Evolutionary conservation across 345 rosid genomes (phyloP).

Genomic region (Brassica rapa): DNA sequence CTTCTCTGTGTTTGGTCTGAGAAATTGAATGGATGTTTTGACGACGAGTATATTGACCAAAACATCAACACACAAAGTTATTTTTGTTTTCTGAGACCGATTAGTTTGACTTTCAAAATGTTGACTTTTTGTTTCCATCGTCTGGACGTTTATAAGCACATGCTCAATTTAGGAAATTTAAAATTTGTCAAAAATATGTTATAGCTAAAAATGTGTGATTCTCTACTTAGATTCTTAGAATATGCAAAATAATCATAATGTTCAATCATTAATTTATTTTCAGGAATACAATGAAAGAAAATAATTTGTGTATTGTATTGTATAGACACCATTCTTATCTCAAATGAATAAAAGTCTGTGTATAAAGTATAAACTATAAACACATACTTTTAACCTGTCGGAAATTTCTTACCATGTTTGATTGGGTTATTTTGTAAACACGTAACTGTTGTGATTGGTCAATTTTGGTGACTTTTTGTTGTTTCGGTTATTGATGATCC

Average conservation of each 20-base stretch:
- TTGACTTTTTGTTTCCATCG: constrained; percentile 35
- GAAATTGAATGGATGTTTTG: constrained; percentile 19
- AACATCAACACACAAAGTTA: constrained; percentile 10
- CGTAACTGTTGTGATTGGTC: neutral
- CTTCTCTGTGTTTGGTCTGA: constrained; percentile 24
- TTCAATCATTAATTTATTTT: neutral
- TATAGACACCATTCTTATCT: neutral
- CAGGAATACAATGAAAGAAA: neutral
- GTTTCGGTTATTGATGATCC: neutral
- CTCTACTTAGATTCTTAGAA: neutral
- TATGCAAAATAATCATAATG: neutral
- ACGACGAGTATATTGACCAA: constrained; percentile 38
- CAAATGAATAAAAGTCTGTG: neutral
- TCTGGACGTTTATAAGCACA: constrained; percentile 16
- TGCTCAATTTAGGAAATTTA: constrained; percentile 1
- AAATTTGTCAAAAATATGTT: neutral
- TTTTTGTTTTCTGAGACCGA: neutral
- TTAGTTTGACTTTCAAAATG: constrained; percentile 40
- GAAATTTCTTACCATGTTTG: neutral
- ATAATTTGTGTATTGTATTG: neutral
- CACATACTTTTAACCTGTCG: neutral
- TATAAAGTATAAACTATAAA: neutral
- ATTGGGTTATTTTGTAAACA: constrained; percentile 7
- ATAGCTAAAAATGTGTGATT: neutral
- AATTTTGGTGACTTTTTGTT: neutral